Percentiles rank a stretch among this genome's conserved stretches.
Evolutionary conservation across 441 rosid genomes (phyloP).

Genomic region (Kokia cookei): DNA sequence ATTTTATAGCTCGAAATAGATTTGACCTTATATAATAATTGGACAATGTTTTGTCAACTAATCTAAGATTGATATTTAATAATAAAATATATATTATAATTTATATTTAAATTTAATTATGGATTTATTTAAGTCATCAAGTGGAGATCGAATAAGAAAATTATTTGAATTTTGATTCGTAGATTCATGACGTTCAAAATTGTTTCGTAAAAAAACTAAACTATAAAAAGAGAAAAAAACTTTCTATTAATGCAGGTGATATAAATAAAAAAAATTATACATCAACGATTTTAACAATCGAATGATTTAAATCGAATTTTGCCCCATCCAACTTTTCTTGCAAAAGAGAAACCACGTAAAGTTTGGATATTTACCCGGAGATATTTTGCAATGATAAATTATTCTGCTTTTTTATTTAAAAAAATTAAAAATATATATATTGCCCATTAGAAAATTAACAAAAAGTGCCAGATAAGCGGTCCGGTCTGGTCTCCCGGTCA

Average conservation of each 20-base stretch:
- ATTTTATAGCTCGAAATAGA: too few species aligned
- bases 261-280: fast-evolving
- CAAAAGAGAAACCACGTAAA: not conserved
- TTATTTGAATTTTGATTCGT: fast-evolving
- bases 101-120: too few species aligned
- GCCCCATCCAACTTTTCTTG: not conserved
- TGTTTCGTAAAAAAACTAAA: too few species aligned
- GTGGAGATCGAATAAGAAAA: too few species aligned
- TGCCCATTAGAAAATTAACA: not conserved
- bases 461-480: not conserved
- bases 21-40: too few species aligned
- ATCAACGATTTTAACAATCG: too few species aligned
- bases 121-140: too few species aligned
- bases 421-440: not conserved
- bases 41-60: too few species aligned
- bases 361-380: not conserved
- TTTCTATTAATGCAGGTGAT: fast-evolving
- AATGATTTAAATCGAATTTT: too few species aligned
- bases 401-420: not conserved
- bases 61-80: too few species aligned
- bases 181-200: fast-evolving
- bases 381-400: not conserved
- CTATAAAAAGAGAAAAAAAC: too few species aligned
- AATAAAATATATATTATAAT: too few species aligned
- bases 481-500: conserved; percentile 21